Evolutionary conservation across 192 early-diverging fungal species (phyloP).

Genomic region (Dissophora ornata): DNA sequence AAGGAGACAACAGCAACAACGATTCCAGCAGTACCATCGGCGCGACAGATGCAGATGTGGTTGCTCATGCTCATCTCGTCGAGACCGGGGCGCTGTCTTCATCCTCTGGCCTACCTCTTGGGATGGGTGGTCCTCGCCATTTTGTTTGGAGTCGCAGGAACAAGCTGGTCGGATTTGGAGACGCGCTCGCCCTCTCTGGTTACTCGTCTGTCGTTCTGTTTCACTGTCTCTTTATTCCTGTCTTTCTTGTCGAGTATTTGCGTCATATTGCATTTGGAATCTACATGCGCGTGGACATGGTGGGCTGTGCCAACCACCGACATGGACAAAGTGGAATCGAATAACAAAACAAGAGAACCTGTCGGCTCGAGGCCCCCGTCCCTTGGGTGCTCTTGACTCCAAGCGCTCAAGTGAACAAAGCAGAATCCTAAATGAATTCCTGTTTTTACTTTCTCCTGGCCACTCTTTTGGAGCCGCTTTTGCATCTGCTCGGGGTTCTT

Average conservation of each 20-base stretch:
- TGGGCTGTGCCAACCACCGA: too few species aligned
- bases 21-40: background rate
- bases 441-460: slow-evolving; percentile 1
- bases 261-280: slow-evolving; percentile 5
- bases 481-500: too few species aligned
- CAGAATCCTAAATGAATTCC: slow-evolving; percentile 14
- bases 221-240: background rate
- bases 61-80: background rate
- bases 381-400: background rate
- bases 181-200: too few species aligned
- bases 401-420: too few species aligned
- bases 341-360: background rate
- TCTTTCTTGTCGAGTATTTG: background rate
- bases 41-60: background rate
- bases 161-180: too few species aligned
- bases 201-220: background rate
- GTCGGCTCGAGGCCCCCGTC: too few species aligned
- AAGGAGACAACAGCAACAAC: background rate
- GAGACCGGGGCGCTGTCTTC: too few species aligned
- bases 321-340: slow-evolving; percentile 4
- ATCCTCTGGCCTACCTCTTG: too few species aligned
- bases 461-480: too few species aligned
- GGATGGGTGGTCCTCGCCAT: too few species aligned
- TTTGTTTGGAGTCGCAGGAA: too few species aligned
- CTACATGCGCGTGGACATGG: background rate